phyloP scores from a whole-genome alignment of 2,329 filamentous ascomycete species.

The Botrytis elliptica region DNA sequence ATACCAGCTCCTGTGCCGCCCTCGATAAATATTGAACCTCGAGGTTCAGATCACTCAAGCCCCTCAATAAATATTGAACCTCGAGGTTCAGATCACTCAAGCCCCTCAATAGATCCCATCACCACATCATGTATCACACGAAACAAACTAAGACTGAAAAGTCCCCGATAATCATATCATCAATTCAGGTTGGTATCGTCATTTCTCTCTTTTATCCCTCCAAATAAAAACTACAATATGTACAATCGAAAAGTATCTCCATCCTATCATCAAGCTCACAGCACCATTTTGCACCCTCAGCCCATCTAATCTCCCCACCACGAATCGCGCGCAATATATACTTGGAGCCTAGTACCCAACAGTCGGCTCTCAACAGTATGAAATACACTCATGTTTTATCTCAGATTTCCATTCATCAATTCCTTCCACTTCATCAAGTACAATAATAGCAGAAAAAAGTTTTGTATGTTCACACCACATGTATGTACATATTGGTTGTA shows the following conservation, averaged over 20 bases:
- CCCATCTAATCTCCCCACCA: not conserved
- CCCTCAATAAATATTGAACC: not conserved
- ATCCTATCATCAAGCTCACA: not conserved
- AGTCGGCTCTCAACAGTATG: not conserved
- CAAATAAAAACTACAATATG: conserved; percentile 7
- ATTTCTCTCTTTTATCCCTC: not conserved
- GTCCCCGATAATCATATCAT: not conserved
- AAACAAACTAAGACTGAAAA: not conserved
- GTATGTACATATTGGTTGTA: conserved; percentile 13
- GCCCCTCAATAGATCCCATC: not conserved
- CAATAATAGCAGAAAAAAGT: conserved; percentile 12
- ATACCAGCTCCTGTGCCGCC: not conserved
- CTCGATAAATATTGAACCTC: not conserved
- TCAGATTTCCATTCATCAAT: conserved; percentile 4
- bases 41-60: not conserved
- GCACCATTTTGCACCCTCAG: not conserved
- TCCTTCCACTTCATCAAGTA: not conserved
- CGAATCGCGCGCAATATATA: conserved; percentile 4
- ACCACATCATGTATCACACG: not conserved
- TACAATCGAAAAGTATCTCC: conserved; percentile 8
- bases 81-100: not conserved
- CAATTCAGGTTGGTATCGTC: not conserved
- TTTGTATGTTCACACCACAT: conserved; percentile 15
- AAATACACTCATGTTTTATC: conserved; percentile 4
- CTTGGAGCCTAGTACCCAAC: conserved; percentile 12